Conservation (phyloP, 306 rosid genomes). For the Prunus davidiana region DNA sequence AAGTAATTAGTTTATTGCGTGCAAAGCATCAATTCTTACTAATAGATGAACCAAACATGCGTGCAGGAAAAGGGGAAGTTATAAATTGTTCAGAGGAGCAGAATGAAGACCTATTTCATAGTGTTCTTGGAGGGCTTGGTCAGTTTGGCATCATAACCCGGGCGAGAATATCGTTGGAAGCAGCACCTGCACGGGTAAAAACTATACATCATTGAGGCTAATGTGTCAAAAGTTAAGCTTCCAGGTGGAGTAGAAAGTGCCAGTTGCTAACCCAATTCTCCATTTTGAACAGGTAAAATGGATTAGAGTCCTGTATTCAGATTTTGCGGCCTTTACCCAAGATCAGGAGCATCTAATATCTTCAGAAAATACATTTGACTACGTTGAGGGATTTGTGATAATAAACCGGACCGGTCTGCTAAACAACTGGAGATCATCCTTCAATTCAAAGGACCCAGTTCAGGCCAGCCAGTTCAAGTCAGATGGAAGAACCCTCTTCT, state of each 20-base stretch:
- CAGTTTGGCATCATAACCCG: constrained; percentile 92
- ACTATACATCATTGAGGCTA: neutral
- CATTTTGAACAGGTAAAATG: constrained; percentile 52
- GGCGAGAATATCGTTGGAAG: constrained; percentile 77
- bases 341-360: constrained; percentile 85
- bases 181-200: constrained; percentile 74
- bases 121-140: constrained; percentile 97
- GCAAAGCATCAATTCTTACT: constrained; percentile 15
- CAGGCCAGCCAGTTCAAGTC: constrained; percentile 86
- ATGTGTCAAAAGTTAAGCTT: neutral
- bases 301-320: constrained; percentile 68
- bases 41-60: constrained; percentile 17
- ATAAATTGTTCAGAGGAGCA: constrained; percentile 70
- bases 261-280: neutral
- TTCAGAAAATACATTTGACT: constrained; percentile 57
- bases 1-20: neutral
- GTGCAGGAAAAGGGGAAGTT: constrained; percentile 87
- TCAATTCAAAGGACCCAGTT: constrained; percentile 82
- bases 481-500: constrained; percentile 80
- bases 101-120: constrained; percentile 75
- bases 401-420: constrained; percentile 86
- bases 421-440: constrained; percentile 94
- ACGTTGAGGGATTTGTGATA: constrained; percentile 88
- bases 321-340: constrained; percentile 50
- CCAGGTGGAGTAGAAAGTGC: neutral